Conservation (phyloP, 805 yeast genomes). For the Blastobotrys robertii region DNA sequence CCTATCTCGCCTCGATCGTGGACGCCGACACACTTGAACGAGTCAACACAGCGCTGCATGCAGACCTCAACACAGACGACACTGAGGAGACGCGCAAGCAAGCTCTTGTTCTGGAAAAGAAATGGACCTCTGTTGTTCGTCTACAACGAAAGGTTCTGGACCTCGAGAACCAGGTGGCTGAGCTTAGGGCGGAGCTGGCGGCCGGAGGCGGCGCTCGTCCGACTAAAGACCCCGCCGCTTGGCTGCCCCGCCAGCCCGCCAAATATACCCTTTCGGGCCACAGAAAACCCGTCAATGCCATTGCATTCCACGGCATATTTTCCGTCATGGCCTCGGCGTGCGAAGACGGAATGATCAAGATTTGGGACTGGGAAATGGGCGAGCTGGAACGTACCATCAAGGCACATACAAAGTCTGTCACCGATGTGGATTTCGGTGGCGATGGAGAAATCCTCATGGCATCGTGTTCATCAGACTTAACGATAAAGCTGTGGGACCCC, state of each 20-base stretch:
- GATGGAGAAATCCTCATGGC: constrained; percentile 29
- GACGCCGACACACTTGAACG: not conserved
- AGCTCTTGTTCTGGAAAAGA: constrained; percentile 46
- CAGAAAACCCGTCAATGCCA: constrained; percentile 47
- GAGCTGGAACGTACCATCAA: constrained; percentile 53
- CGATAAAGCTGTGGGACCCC: constrained; percentile 65
- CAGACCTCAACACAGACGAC: constrained; percentile 1
- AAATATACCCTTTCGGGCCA: constrained; percentile 42
- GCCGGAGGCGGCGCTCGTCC: constrained; percentile 29
- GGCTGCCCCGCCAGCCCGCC: constrained; percentile 51
- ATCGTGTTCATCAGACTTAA: constrained; percentile 41
- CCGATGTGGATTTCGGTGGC: constrained; percentile 48
- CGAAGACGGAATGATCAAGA: constrained; percentile 58
- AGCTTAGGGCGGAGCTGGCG: constrained; percentile 35
- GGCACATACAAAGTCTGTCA: constrained; percentile 71
- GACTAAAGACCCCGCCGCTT: constrained; percentile 30
- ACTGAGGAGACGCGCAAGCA: constrained; percentile 19
- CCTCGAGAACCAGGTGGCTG: constrained; percentile 48
- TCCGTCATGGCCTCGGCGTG: constrained; percentile 58
- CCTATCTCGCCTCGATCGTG: constrained; percentile 7
- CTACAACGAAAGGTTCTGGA: constrained; percentile 64
- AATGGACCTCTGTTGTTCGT: constrained; percentile 80
- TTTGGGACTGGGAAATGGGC: constrained; percentile 62
- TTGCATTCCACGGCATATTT: constrained; percentile 66
- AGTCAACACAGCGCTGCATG: not conserved